Conservation (phyloP, 1,284 basidiomycete genomes). For the Pseudozyma pruni region DNA sequence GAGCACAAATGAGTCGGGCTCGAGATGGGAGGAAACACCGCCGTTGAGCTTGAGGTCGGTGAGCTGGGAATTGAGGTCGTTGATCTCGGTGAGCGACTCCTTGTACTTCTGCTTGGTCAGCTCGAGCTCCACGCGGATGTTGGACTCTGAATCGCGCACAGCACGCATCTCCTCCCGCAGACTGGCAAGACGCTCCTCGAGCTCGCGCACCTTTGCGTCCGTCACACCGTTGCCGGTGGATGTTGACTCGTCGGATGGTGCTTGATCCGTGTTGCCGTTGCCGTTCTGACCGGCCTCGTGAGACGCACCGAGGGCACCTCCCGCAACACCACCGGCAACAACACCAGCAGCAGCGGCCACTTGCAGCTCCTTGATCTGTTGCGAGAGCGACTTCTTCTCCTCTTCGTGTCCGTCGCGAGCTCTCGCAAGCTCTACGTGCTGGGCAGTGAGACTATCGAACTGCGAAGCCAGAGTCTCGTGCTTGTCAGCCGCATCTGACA, state of each 20-base stretch:
- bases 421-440: constrained; percentile 25
- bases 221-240: constrained; percentile 73
- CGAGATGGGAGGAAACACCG: constrained; percentile 6
- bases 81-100: constrained; percentile 87
- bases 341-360: constrained; percentile 28
- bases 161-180: constrained; percentile 74
- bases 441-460: constrained; percentile 24
- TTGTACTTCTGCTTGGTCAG: constrained; percentile 82
- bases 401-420: constrained; percentile 22
- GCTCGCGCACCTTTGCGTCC: constrained; percentile 80
- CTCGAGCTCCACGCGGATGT: constrained; percentile 75
- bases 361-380: constrained; percentile 40
- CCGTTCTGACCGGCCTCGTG: constrained; percentile 4
- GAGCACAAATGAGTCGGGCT: constrained; percentile 29
- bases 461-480: constrained; percentile 25
- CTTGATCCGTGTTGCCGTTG: background rate
- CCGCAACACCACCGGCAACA: constrained; percentile 21
- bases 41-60: constrained; percentile 54
- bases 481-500: constrained; percentile 27
- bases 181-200: constrained; percentile 71
- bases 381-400: constrained; percentile 34
- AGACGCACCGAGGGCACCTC: constrained; percentile 12
- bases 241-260: background rate
- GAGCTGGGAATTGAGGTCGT: constrained; percentile 73
- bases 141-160: constrained; percentile 43